Base-by-base conservation (phyloP, 441 rosid genomes). In the Croton setiger region DNA sequence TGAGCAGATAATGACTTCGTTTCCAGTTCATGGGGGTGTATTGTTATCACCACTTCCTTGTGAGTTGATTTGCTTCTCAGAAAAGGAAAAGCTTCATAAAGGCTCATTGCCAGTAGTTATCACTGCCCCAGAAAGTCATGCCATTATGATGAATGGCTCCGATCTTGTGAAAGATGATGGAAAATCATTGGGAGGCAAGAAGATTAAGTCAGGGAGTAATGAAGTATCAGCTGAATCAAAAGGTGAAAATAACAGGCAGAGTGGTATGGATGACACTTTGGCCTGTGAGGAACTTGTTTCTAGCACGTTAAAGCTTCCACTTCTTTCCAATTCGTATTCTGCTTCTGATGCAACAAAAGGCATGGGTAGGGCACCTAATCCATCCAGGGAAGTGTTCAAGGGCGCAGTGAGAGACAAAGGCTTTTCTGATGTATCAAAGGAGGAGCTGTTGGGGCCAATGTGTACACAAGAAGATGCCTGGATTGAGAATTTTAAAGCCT, bases 1-100 rank as follows among this genome's bases (percentile, higher is more conserved):
- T 76, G 70, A 75, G 82, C 90, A 95, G 99, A 84, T 80, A 68
- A 92, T 90, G 99, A 92, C 92, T 60, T 81, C 84, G 47, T 67
- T 75, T 74, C 79, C 83, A 21, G 83, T 82, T 37, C 81, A 67
- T 68, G 82, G 79, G 58, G 75, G 68, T 52, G 60, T 43, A 33
- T 68, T 89, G 70, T 69, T 86, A 71, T 89, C 96, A 9, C 96
- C 96, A 49, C 91, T 89, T 73, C 79, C 81, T 67, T 85, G 78
- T 53, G 72, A 80, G 70, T 62, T 89, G 35, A 63, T 89, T 72
- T 73, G 64, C 66, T 70, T 87, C 70, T 64, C 53, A 45, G 81
- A 77, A 74, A 79, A 69, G 74, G 84, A 71, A 74, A 75, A 33
- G 52, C 59, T 54, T 68, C 67, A 51, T 9, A 49, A 74, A 69